phyloP scores from a whole-genome alignment of 2,329 filamentous ascomycete species.

The Clonostachys rosea region DNA sequence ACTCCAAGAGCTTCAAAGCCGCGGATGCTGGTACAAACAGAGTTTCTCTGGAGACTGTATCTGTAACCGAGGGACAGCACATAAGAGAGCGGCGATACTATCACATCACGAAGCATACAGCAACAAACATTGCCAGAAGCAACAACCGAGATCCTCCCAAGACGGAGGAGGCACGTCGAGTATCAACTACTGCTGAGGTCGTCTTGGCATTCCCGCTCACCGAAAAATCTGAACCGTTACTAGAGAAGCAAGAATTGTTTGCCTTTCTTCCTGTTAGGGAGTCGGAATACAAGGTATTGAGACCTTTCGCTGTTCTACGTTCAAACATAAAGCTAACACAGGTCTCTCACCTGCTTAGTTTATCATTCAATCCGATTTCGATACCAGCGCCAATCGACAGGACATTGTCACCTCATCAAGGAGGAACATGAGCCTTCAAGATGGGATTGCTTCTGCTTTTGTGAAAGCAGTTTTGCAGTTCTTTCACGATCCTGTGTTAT shows the following conservation, averaged over 20 bases:
- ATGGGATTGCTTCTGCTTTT: constrained; percentile 29
- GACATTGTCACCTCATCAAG: constrained; percentile 27
- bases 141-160: constrained; percentile 25
- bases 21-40: constrained; percentile 5
- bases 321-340: background rate
- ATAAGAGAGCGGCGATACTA: constrained; percentile 10
- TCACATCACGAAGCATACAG: constrained; percentile 19
- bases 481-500: constrained; percentile 25
- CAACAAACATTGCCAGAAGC: constrained; percentile 18
- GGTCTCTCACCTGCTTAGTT: constrained; percentile 20
- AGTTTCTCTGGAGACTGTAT: background rate
- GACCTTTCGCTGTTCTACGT: background rate
- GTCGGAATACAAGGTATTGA: constrained; percentile 32
- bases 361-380: constrained; percentile 45
- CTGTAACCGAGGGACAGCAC: background rate
- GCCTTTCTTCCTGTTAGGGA: constrained; percentile 38
- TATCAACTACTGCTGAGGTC: constrained; percentile 23
- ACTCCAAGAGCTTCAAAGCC: constrained; percentile 5
- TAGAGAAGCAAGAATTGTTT: constrained; percentile 34
- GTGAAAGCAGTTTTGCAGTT: constrained; percentile 28
- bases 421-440: constrained; percentile 28
- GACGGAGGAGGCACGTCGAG: constrained; percentile 10
- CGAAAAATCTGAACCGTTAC: constrained; percentile 17
- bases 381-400: constrained; percentile 36
- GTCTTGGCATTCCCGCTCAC: constrained; percentile 40